These are phyloP conservation scores for Bipolaris sorokiniana DNA, from an alignment of 2,329 filamentous ascomycete species.

Conservation along the genomic window DNA sequence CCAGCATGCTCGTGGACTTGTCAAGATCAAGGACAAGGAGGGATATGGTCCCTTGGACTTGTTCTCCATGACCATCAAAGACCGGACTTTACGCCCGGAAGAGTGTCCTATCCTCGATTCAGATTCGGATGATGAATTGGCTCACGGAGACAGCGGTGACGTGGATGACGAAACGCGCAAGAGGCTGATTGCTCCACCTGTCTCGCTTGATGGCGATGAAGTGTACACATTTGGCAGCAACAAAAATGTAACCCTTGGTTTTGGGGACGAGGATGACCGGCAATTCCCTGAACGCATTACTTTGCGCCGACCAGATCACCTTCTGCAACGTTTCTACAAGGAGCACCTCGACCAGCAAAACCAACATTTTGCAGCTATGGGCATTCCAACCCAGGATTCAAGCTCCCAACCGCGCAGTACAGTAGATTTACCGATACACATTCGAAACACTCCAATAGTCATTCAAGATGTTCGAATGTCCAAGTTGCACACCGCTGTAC, in stretches of 20 bases:
- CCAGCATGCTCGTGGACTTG: constrained; percentile 73
- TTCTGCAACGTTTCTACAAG: constrained; percentile 74
- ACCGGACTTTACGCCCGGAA: constrained; percentile 65
- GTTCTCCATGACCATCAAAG: constrained; percentile 84
- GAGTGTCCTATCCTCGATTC: constrained; percentile 53
- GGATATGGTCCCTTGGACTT: constrained; percentile 94
- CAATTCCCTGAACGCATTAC: constrained; percentile 87
- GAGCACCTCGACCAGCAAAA: constrained; percentile 64
- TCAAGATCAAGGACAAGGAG: constrained; percentile 95
- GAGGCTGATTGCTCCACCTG: constrained; percentile 36
- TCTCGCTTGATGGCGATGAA: constrained; percentile 72
- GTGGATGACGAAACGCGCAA: constrained; percentile 41
- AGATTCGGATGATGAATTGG: constrained; percentile 58
- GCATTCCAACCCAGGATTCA: constrained; percentile 33
- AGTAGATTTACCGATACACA: constrained; percentile 71
- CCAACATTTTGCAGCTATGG: constrained; percentile 49
- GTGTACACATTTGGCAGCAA: constrained; percentile 95
- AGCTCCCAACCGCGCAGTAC: constrained; percentile 44
- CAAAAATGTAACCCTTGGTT: constrained; percentile 88
- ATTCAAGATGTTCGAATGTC: constrained; percentile 86
- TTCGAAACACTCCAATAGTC: constrained; percentile 73
- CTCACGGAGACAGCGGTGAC: constrained; percentile 52
- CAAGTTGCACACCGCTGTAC: constrained; percentile 86
- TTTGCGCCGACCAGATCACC: constrained; percentile 75
- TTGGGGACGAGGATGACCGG: constrained; percentile 94